phyloP scores from a whole-genome alignment of 345 rosid genomes.

The Camelina sativa region DNA sequence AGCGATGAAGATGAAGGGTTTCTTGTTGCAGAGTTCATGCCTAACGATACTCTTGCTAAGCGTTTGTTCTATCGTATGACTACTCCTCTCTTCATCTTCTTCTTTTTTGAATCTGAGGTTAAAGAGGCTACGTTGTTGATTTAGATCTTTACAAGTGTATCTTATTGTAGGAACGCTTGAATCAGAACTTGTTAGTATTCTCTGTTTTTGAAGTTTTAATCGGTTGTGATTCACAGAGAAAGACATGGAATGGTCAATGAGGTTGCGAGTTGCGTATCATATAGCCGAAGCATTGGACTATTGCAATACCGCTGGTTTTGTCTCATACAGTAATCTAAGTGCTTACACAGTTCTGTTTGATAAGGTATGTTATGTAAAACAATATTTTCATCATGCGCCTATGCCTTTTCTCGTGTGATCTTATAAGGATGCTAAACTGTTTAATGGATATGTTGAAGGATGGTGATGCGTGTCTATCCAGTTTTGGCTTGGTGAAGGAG shows the following conservation, averaged over 20 bases:
- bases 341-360: slow-evolving; percentile 85
- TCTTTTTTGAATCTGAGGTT: not conserved
- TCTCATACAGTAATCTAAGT: slow-evolving; percentile 74
- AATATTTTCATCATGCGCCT: not conserved
- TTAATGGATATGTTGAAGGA: slow-evolving; percentile 48
- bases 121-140: not conserved
- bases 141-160: not conserved
- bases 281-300: slow-evolving; percentile 83
- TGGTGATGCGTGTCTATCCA: slow-evolving; percentile 87
- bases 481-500: slow-evolving; percentile 87
- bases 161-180: not conserved
- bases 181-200: not conserved
- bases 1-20: slow-evolving; percentile 83
- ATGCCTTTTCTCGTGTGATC: not conserved
- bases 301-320: slow-evolving; percentile 63
- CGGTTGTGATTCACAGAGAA: slow-evolving; percentile 52
- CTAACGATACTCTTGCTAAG: slow-evolving; percentile 78
- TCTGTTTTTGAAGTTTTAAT: slow-evolving; percentile 5
- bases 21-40: slow-evolving; percentile 82
- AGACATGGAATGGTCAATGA: slow-evolving; percentile 77
- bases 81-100: not conserved
- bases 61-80: slow-evolving; percentile 82
- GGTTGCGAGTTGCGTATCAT: slow-evolving; percentile 69
- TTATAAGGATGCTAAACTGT: not conserved
- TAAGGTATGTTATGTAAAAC: slow-evolving; percentile 50